Evolutionary conservation across 352 stramenopile genomes (phyloP).

Genomic region (Pythium scleroteichum): DNA sequence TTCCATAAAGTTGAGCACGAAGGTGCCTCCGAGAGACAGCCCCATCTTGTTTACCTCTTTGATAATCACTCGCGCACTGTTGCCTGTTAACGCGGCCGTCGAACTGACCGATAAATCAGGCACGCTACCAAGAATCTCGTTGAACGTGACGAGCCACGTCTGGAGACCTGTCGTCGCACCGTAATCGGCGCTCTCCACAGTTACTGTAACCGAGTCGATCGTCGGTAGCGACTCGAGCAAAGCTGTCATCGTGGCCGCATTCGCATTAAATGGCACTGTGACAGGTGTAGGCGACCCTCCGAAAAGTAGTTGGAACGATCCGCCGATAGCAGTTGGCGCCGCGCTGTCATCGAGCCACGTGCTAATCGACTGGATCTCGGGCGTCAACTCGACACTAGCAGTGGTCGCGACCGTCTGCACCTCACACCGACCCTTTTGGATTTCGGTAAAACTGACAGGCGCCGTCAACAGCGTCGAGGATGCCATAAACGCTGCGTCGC

Average conservation of each 20-base stretch:
- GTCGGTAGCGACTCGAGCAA: conserved; percentile 73
- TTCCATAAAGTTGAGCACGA: conserved; percentile 92
- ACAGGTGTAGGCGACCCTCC: conserved; percentile 43
- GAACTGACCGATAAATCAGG: conserved; percentile 69
- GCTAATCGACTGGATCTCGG: conserved; percentile 88
- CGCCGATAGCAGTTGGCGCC: conserved; percentile 37
- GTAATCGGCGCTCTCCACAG: conserved; percentile 51
- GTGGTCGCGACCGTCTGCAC: conserved; percentile 94
- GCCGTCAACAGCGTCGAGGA: conserved; percentile 40
- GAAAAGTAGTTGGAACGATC: conserved; percentile 72
- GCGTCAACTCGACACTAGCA: conserved; percentile 86
- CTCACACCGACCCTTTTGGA: conserved; percentile 91
- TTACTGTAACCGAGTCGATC: conserved; percentile 78
- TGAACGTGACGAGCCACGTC: conserved; percentile 91
- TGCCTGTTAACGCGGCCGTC: conserved; percentile 63
- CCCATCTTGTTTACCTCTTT: conserved; percentile 73
- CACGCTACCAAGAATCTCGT: conserved; percentile 90
- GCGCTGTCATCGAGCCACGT: conserved; percentile 64
- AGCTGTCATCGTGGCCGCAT: conserved; percentile 44
- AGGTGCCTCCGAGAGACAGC: conserved; percentile 87
- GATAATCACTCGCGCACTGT: conserved; percentile 51
- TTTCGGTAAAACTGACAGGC: conserved; percentile 48
- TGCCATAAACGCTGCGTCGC: conserved; percentile 43
- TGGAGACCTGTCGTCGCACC: conserved; percentile 41
- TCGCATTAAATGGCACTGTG: conserved; percentile 41